A percentile compares a stretch with the other conserved stretches of the same genome.
Conservation (phyloP, 805 yeast genomes). For the Metschnikowia peoriensis region DNA sequence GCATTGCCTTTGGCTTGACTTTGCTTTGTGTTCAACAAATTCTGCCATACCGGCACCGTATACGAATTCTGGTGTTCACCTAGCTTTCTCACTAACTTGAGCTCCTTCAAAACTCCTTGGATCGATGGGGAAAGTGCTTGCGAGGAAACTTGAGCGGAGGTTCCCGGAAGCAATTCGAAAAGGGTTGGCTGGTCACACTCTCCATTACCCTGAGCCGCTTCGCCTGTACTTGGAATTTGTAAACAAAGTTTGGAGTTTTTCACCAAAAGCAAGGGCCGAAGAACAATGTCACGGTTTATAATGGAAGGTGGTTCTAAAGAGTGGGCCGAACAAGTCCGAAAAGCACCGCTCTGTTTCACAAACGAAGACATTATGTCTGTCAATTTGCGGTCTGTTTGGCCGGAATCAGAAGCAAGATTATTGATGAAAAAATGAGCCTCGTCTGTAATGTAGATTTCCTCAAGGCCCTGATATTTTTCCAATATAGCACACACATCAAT, state of each 20-base stretch:
- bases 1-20: background rate
- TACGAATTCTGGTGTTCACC: background rate
- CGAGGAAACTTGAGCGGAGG: too few relatives aligned
- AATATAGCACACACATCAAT: background rate
- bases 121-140: background rate
- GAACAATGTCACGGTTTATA: background rate
- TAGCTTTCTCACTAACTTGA: constrained; percentile 1
- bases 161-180: too few relatives aligned
- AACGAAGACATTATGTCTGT: background rate
- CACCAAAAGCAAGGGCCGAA: background rate
- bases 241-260: background rate
- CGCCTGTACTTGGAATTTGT: background rate
- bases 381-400: background rate
- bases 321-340: too few relatives aligned
- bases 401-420: background rate
- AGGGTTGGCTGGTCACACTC: too few relatives aligned
- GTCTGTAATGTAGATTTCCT: constrained; percentile 2
- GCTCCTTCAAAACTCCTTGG: background rate
- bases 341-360: too few relatives aligned
- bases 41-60: constrained; percentile 1
- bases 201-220: too few relatives aligned
- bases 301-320: background rate
- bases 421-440: constrained; percentile 5
- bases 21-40: background rate
- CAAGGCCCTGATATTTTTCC: constrained; percentile 2